Conservation (phyloP, 2,329 filamentous ascomycete species). For the Colletotrichum sp. region DNA sequence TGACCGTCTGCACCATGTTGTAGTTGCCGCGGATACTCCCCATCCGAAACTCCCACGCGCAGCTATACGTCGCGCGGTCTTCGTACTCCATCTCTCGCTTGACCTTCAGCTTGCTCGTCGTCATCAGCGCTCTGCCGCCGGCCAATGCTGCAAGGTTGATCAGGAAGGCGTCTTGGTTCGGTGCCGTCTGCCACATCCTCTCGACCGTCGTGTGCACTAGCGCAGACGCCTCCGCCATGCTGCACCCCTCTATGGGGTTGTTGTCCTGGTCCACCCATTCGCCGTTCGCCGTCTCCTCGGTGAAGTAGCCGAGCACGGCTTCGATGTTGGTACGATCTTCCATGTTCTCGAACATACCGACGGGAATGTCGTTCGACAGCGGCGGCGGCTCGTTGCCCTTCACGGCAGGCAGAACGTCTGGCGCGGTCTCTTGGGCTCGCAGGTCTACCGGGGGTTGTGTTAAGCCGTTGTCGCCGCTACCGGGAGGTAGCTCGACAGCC, state of each 20-base stretch:
- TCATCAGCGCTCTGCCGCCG: conserved; percentile 57
- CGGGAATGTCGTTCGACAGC: conserved; percentile 6
- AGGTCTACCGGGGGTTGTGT: not conserved
- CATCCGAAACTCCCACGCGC: conserved; percentile 61
- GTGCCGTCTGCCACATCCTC: conserved; percentile 55
- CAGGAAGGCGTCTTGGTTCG: conserved; percentile 59
- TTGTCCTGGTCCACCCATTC: conserved; percentile 58
- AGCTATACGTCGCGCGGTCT: conserved; percentile 51
- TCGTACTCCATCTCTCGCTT: conserved; percentile 47
- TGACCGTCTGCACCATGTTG: conserved; percentile 55
- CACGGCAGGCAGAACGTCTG: not conserved
- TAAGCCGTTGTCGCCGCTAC: not conserved
- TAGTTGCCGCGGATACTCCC: conserved; percentile 59
- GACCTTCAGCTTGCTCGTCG: conserved; percentile 42
- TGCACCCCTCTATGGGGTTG: conserved; percentile 44
- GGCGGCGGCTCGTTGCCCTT: not conserved
- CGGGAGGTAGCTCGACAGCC: not conserved
- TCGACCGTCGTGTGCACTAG: conserved; percentile 60
- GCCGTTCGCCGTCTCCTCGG: conserved; percentile 53
- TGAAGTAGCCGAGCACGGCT: conserved; percentile 60
- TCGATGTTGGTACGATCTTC: conserved; percentile 61
- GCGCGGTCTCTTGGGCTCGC: not conserved
- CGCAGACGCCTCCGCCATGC: conserved; percentile 58
- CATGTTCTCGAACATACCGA: conserved; percentile 32
- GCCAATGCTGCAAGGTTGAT: conserved; percentile 64